A percentile compares a stretch with the other conserved stretches of the same genome.
phyloP scores from a whole-genome alignment of 2,329 filamentous ascomycete genomes.

The Aspergillus terreus region DNA sequence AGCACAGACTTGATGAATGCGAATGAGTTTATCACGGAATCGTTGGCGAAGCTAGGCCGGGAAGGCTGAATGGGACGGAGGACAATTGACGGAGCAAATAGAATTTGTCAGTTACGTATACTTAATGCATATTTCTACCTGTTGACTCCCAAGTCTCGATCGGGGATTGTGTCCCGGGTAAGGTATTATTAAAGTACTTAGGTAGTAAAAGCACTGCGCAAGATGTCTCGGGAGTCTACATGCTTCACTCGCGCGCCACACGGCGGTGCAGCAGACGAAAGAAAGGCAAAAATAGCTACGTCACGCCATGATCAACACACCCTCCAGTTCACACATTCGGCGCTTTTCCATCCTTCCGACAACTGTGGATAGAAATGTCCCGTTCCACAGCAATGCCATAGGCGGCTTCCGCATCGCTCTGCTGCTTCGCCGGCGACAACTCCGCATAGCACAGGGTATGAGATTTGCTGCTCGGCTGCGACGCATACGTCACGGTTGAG shows the following conservation, averaged over 20 bases:
- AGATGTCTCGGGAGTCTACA: not conserved
- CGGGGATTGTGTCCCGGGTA: too few species aligned
- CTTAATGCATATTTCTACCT: conserved; percentile 1
- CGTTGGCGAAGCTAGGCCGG: conserved; percentile 54
- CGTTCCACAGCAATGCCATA: conserved; percentile 28
- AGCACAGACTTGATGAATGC: conserved; percentile 73
- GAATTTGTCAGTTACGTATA: conserved; percentile 7
- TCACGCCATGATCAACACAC: not conserved
- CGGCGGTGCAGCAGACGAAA: not conserved
- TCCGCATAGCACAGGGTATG: conserved; percentile 28
- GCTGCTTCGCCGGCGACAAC: conserved; percentile 12
- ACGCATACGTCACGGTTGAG: conserved; percentile 6
- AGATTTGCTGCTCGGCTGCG: conserved; percentile 14
- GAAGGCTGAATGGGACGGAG: conserved; percentile 41
- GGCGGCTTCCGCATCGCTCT: conserved; percentile 14
- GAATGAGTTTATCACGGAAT: conserved; percentile 57
- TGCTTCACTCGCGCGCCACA: not conserved
- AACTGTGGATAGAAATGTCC: conserved; percentile 25
- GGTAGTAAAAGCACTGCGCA: not conserved
- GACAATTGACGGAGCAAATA: not conserved
- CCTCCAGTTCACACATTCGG: not conserved
- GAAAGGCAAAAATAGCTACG: not conserved
- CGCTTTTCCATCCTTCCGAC: conserved; percentile 6
- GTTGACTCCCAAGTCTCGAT: not conserved
- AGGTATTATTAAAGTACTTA: too few species aligned